Evolutionary conservation across 257 asterid genomes (phyloP).

Genomic region (Scutellaria baicalensis): DNA sequence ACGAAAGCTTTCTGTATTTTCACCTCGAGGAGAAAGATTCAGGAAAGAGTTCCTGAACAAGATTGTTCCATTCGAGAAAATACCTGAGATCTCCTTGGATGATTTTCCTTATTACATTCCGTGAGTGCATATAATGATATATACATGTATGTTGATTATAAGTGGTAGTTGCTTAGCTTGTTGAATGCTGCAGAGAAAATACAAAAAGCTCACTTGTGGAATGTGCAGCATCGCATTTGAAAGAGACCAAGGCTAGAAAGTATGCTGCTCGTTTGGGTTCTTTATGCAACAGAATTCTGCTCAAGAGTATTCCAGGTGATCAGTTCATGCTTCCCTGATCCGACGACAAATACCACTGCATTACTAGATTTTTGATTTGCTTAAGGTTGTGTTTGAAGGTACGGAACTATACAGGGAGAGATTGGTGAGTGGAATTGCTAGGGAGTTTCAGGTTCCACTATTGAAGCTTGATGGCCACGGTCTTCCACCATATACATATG

Average conservation of each 20-base stretch:
- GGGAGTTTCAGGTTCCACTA: conserved; percentile 63
- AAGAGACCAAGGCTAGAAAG: conserved; percentile 39
- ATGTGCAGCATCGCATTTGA: conserved; percentile 70
- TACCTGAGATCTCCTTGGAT: no score
- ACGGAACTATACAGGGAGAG: conserved; percentile 76
- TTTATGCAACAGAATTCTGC: conserved; percentile 67
- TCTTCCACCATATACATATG: no score
- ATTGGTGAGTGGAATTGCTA: conserved; percentile 72
- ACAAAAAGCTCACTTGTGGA: conserved; percentile 56
- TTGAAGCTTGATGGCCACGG: no score
- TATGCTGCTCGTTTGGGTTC: conserved; percentile 57
- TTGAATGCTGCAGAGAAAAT: conserved; percentile 55
- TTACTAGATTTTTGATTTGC: not conserved
- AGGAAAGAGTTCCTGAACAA: no score
- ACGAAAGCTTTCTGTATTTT: no score
- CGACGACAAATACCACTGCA: no score
- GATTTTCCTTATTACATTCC: no score
- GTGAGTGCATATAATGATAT: no score
- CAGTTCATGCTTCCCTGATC: conserved; percentile 4
- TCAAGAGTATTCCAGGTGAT: conserved; percentile 66
- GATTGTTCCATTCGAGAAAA: no score
- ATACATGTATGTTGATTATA: no score
- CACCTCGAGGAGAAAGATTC: no score
- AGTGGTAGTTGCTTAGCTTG: no score
- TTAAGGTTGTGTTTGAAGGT: conserved; percentile 32